phyloP scores from a whole-genome alignment of 805 yeast genomes.

The Pichia exigua region DNA sequence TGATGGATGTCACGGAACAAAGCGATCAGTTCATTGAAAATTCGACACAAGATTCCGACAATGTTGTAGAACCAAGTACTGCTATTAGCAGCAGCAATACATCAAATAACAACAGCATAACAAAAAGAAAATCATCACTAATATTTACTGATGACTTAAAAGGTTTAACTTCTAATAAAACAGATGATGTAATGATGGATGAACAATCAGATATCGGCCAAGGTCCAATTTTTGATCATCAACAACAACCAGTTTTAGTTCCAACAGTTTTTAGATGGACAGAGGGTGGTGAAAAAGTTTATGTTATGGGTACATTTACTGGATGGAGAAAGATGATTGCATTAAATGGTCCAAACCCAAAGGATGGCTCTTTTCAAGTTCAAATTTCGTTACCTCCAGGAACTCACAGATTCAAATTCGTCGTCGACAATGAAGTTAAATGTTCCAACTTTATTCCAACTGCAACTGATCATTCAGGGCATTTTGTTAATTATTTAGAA shows the following conservation, averaged over 20 bases:
- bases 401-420: conserved; percentile 87
- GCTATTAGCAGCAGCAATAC: not conserved
- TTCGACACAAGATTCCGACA: conserved; percentile 2
- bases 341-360: conserved; percentile 43
- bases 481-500: conserved; percentile 86
- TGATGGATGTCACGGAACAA: conserved; percentile 27
- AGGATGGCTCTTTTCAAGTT: conserved; percentile 50
- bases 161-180: conserved; percentile 13
- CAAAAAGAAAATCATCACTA: conserved; percentile 54
- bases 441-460: conserved; percentile 88
- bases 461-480: conserved; percentile 96
- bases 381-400: conserved; percentile 80
- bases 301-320: conserved; percentile 94
- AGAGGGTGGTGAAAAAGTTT: conserved; percentile 93
- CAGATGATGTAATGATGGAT: conserved; percentile 24
- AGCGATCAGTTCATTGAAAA: conserved; percentile 3
- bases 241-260: conserved; percentile 17
- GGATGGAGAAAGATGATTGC: conserved; percentile 99
- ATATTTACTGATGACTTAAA: conserved; percentile 54
- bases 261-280: conserved; percentile 81
- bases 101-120: not conserved
- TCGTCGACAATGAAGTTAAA: conserved; percentile 86
- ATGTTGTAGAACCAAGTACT: not conserved
- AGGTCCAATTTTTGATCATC: conserved; percentile 1
- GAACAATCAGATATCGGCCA: conserved; percentile 23